A percentile compares a stretch with the other conserved stretches of the same genome.
Conservation (phyloP, 345 rosid species). For the Ailanthus altissimus region DNA sequence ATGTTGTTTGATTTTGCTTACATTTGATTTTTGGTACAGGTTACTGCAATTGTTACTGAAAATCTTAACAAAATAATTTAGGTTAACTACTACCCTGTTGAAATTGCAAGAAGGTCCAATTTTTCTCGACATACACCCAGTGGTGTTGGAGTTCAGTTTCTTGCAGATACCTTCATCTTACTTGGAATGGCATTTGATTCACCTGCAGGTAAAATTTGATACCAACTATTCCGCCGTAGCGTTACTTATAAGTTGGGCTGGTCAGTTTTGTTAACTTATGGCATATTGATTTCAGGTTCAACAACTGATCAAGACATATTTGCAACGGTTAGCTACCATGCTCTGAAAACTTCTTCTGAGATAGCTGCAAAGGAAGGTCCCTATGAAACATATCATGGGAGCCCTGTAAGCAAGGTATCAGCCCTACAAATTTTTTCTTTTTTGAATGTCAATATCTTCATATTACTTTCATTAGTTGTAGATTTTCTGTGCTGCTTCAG, state of each 20-base stretch:
- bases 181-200: conserved; percentile 94
- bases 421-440: not conserved
- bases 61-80: too few species aligned
- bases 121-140: conserved; percentile 77
- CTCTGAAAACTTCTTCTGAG: too few species aligned
- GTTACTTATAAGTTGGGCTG: not conserved
- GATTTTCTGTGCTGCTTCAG: not conserved
- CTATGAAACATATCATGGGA: too few species aligned
- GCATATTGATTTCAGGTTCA: conserved; percentile 55
- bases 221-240: not conserved
- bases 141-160: conserved; percentile 93
- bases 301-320: conserved; percentile 80
- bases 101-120: conserved; percentile 25
- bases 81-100: too few species aligned
- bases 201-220: conserved; percentile 53
- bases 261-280: conserved; percentile 20
- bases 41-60: too few species aligned
- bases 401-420: too few species aligned
- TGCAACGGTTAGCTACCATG: conserved; percentile 85
- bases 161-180: conserved; percentile 84
- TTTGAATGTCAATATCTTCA: not conserved
- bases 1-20: not conserved
- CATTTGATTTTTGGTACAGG: not conserved
- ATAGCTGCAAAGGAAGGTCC: too few species aligned
- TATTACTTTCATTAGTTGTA: not conserved